Percentiles rank a stretch among this genome's conserved stretches.
Evolutionary conservation across 345 rosid genomes (phyloP).

Genomic region (Eutrema heterophyllum): DNA sequence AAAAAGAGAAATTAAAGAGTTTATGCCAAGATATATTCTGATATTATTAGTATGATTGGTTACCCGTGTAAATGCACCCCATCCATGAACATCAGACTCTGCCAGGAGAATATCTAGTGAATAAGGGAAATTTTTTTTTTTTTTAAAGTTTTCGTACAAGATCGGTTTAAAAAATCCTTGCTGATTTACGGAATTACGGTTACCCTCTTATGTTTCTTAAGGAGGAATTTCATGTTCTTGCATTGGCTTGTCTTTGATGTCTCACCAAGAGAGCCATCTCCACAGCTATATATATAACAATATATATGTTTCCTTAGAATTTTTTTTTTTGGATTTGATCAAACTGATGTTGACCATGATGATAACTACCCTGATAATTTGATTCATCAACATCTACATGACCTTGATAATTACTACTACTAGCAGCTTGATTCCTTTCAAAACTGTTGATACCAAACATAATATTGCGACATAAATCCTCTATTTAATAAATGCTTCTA

Average conservation of each 20-base stretch:
- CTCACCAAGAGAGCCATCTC: slow-evolving; percentile 68
- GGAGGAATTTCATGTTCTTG: slow-evolving; percentile 81
- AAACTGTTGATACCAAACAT: no score
- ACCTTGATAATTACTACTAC: no score
- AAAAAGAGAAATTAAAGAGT: neutral
- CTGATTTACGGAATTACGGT: slow-evolving; percentile 1
- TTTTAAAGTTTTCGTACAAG: neutral
- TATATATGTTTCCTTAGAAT: neutral
- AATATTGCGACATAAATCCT: no score
- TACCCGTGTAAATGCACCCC: slow-evolving; percentile 96
- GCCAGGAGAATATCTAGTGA: slow-evolving; percentile 75
- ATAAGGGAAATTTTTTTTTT: neutral
- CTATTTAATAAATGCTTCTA: no score
- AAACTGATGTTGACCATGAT: no score
- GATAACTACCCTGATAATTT: no score
- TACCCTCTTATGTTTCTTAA: slow-evolving; percentile 78
- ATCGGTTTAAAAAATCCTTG: neutral
- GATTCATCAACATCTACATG: no score
- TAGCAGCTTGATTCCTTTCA: no score
- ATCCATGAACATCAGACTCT: slow-evolving; percentile 79
- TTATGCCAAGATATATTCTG: neutral
- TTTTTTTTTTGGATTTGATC: neutral
- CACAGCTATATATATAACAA: slow-evolving; percentile 51
- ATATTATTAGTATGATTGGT: neutral
- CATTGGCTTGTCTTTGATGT: slow-evolving; percentile 74